A percentile compares a stretch with the other conserved stretches of the same genome.
Conservation (phyloP, 169 alveolate genomes). For the Cyclospora cayetanensis region DNA sequence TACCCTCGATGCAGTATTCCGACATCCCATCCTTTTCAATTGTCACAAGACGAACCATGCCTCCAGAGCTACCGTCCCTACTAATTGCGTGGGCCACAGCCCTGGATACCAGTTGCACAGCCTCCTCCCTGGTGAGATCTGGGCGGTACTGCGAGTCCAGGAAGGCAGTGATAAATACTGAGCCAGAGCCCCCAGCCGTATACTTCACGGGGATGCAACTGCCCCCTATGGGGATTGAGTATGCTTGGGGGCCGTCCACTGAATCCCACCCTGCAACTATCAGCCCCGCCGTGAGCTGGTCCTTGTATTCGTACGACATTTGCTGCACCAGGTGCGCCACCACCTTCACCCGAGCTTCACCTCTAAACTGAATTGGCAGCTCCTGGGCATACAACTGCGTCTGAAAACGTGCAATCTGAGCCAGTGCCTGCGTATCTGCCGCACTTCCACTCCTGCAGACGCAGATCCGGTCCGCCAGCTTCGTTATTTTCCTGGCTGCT, state of each 20-base stretch:
- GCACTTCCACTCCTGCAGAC: slow-evolving; percentile 95
- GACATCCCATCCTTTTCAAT: slow-evolving; percentile 58
- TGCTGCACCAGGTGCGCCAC: slow-evolving; percentile 79
- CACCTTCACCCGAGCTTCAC: slow-evolving; percentile 79
- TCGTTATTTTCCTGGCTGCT: slow-evolving; percentile 92
- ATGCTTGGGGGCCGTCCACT: slow-evolving; percentile 83
- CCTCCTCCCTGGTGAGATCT: slow-evolving; percentile 89
- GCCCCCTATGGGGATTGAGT: slow-evolving; percentile 92
- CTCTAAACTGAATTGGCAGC: slow-evolving; percentile 77
- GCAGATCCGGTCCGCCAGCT: slow-evolving; percentile 85
- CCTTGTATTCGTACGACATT: slow-evolving; percentile 87
- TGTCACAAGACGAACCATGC: slow-evolving; percentile 83
- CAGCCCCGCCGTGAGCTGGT: slow-evolving; percentile 87
- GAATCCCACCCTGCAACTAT: slow-evolving; percentile 93
- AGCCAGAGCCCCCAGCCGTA: slow-evolving; percentile 94
- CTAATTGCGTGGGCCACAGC: slow-evolving; percentile 90
- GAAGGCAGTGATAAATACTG: slow-evolving; percentile 90
- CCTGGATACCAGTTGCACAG: slow-evolving; percentile 81
- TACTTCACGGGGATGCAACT: slow-evolving; percentile 81
- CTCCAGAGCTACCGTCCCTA: slow-evolving; percentile 94
- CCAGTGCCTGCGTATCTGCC: slow-evolving; percentile 93
- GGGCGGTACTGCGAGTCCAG: slow-evolving; percentile 87
- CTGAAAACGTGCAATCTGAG: slow-evolving; percentile 85
- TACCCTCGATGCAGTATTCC: slow-evolving; percentile 69
- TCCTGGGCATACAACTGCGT: slow-evolving; percentile 87